phyloP scores from a whole-genome alignment of 2,329 filamentous ascomycete species.

The Nectriaceae sp. region DNA sequence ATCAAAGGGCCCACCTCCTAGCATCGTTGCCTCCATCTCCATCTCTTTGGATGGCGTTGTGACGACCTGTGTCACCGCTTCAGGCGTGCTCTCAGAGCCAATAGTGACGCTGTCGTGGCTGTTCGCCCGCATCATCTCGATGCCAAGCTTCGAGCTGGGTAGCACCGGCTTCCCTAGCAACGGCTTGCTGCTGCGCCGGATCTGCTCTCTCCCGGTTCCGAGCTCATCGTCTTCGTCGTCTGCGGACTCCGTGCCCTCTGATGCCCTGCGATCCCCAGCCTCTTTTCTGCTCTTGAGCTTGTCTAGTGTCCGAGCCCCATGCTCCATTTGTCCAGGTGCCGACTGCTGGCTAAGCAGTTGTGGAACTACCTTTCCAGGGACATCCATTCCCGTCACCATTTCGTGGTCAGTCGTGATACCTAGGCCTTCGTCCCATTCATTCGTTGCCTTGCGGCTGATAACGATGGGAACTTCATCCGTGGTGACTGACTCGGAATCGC shows the following conservation, averaged over 20 bases:
- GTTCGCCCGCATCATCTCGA: conserved; percentile 97
- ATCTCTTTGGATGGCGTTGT: conserved; percentile 51
- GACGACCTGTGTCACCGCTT: conserved; percentile 52
- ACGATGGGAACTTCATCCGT: conserved; percentile 78
- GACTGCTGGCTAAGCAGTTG: conserved; percentile 62
- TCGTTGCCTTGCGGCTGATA: conserved; percentile 70
- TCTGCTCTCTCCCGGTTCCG: conserved; percentile 53
- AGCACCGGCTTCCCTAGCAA: conserved; percentile 53
- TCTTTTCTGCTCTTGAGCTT: conserved; percentile 75
- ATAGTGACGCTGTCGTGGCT: conserved; percentile 78
- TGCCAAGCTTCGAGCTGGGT: conserved; percentile 85
- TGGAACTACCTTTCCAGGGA: conserved; percentile 47
- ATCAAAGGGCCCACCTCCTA: conserved; percentile 19
- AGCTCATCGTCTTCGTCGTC: conserved; percentile 95
- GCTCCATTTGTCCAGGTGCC: conserved; percentile 63
- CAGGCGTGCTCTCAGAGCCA: conserved; percentile 51
- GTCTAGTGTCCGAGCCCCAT: conserved; percentile 65
- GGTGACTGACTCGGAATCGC: conserved; percentile 77
- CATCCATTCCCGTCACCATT: conserved; percentile 32
- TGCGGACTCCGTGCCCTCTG: conserved; percentile 80
- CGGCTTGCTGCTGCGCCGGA: conserved; percentile 44
- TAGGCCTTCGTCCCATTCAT: conserved; percentile 81
- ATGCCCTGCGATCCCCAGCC: conserved; percentile 69
- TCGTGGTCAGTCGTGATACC: conserved; percentile 71
- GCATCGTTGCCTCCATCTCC: conserved; percentile 26